phyloP scores from a whole-genome alignment of 257 asterid genomes.

The Jaltomata sinuosa region DNA sequence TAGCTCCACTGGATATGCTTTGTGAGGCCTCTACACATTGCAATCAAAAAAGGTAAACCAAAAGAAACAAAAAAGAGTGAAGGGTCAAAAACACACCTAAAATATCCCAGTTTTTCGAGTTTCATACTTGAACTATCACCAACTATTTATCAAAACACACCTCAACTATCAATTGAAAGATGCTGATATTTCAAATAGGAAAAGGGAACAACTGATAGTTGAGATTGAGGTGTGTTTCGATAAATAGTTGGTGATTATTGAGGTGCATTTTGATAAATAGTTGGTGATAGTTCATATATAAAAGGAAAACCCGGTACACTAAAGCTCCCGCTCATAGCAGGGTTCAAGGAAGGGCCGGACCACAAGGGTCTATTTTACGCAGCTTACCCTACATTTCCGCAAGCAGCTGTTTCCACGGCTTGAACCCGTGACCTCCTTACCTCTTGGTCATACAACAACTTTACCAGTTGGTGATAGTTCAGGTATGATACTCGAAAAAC shows the following conservation, averaged over 20 bases:
- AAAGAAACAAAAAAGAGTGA: not conserved
- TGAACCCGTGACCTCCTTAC: too few relatives aligned
- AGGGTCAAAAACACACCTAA: not conserved
- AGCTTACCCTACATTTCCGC: too few relatives aligned
- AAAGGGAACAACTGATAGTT: not conserved
- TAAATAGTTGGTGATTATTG: not conserved
- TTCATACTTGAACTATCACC: not conserved
- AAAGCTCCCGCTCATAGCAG: too few relatives aligned
- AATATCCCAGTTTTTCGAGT: not conserved
- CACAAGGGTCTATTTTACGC: too few relatives aligned
- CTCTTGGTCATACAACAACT: too few relatives aligned
- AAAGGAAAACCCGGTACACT: too few relatives aligned
- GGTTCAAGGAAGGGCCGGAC: too few relatives aligned
- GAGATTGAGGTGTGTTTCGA: not conserved
- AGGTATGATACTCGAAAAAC: too few relatives aligned
- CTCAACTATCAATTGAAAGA: not conserved
- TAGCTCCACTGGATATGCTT: constrained; percentile 93
- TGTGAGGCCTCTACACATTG: constrained; percentile 84
- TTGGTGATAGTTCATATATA: too few relatives aligned
- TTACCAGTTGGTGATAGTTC: too few relatives aligned
- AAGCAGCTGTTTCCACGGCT: too few relatives aligned
- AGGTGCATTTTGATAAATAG: not conserved
- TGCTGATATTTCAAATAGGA: not conserved
- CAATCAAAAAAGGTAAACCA: not conserved
- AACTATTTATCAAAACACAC: not conserved